Base-by-base conservation (phyloP, 495 filamentous ascomycete genomes). In the Rostrohypoxylon terebratum region DNA sequence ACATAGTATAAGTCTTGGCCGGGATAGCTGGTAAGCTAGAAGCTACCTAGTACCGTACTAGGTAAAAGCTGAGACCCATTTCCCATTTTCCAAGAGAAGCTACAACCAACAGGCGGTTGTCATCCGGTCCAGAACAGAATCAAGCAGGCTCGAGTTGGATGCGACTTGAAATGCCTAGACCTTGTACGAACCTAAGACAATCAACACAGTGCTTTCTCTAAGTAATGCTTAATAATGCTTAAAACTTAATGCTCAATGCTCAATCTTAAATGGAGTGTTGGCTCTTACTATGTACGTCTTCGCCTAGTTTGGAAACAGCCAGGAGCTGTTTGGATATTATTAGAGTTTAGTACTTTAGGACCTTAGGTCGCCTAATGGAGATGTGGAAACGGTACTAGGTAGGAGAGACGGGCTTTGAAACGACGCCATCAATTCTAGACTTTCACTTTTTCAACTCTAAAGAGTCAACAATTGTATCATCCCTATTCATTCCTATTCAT, bases 31-130 rank as follows among this genome's bases (percentile, higher is more conserved):
- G 57, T 58, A 58, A 68, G 59, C 60, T 38, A 36, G 7, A 36
- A 51, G 63, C n/a, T 34, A 23, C 13, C 5, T 23, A 20, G 23
- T 40, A 40, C 5, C 4, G 8, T 38, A 31, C 13, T 14, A 54
- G 50, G 31, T 45, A 20, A 16, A 45, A 45, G 42, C 42, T 45
- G 33, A 25, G 53, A n/a, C n/a, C n/a, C n/a, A n/a, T n/a, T n/a
- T n/a, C 40, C 57, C 50, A 53, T 63, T 36, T 68, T 64, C 65
- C 70, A 34, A 72, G 36, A 58, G 65, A 54, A 69, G 50, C 36
- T 36, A 31, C 51, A 55, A 20, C 51, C 51, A 31, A 34, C 51
- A n/a, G 11, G 13, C 13, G 33, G 40, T 25, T 51, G 10, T 21
- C 10, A 28, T 11, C 25, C 40, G 40, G 40, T 44, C 4, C 40